phyloP scores from a whole-genome alignment of 225 moss, liverwort and hornwort species.

The Pseudoscleropodium purum region DNA sequence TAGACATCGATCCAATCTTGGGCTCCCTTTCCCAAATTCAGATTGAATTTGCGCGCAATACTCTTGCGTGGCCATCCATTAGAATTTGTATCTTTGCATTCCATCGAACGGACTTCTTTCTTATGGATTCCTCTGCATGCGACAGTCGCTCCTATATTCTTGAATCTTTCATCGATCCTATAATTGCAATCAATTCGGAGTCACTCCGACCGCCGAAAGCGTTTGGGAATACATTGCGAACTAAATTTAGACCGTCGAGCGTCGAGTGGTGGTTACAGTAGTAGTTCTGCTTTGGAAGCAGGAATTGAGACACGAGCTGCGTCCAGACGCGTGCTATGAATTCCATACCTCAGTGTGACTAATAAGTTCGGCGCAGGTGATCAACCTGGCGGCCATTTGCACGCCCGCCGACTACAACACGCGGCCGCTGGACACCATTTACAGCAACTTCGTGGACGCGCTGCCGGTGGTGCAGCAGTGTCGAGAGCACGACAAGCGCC shows the following conservation, averaged over 20 bases:
- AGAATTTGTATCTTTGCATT: too few species aligned
- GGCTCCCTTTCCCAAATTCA: neutral
- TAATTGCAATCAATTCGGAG: neutral
- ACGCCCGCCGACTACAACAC: slow-evolving; percentile 59
- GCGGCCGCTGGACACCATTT: slow-evolving; percentile 48
- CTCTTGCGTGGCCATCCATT: neutral
- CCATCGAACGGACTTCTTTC: too few species aligned
- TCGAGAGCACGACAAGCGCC: slow-evolving; percentile 30
- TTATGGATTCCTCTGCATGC: too few species aligned
- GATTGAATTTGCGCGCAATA: too few species aligned
- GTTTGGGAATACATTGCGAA: neutral
- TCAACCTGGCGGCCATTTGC: slow-evolving; percentile 57
- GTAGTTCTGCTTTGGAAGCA: too few species aligned
- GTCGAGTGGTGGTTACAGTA: too few species aligned
- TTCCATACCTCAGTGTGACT: neutral
- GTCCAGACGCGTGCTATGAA: neutral
- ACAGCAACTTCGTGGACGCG: slow-evolving; percentile 61
- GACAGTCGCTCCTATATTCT: neutral
- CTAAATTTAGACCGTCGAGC: neutral
- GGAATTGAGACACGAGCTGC: neutral
- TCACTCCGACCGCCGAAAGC: neutral
- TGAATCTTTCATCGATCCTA: too few species aligned
- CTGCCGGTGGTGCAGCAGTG: slow-evolving; percentile 48
- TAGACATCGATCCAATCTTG: neutral
- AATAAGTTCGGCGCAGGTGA: slow-evolving; percentile 4